Percentiles rank a stretch among this genome's conserved stretches.
Conservation (phyloP, 192 early-diverging fungal genomes). For the Chytriomyces sp. region DNA sequence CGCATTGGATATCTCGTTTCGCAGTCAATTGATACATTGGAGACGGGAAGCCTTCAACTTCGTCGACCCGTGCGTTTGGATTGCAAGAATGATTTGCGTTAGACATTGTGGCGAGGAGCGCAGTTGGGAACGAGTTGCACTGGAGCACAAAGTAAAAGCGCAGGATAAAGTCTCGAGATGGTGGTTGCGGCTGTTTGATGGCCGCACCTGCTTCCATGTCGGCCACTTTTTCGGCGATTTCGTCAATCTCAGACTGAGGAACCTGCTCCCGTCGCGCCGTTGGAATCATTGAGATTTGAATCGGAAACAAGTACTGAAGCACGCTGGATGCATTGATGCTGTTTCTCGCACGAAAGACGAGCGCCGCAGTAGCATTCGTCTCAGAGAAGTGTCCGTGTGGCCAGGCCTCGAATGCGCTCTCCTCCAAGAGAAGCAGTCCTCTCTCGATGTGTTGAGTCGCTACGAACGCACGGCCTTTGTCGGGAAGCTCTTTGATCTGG, state of each 20-base stretch:
- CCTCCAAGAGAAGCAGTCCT: slow-evolving; percentile 15
- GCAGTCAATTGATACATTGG: slow-evolving; percentile 23
- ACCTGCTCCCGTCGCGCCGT: slow-evolving; percentile 20
- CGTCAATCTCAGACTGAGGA: neutral
- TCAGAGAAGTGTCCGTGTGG: neutral
- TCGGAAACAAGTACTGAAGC: slow-evolving; percentile 21
- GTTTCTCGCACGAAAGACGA: slow-evolving; percentile 2
- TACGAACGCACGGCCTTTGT: neutral
- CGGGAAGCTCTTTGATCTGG: too few species aligned
- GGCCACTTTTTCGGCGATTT: neutral
- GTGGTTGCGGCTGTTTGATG: neutral
- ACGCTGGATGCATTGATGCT: neutral
- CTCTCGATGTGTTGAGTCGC: neutral
- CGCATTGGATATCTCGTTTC: slow-evolving; percentile 17
- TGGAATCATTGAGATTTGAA: slow-evolving; percentile 3
- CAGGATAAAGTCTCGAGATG: slow-evolving; percentile 3
- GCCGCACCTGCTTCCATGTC: slow-evolving; percentile 3
- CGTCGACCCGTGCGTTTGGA: slow-evolving; percentile 32
- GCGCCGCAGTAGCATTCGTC: neutral
- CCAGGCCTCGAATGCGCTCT: slow-evolving; percentile 24
- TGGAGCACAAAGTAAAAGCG: slow-evolving; percentile 36
- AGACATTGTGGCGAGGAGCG: slow-evolving; percentile 21
- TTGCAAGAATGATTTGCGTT: slow-evolving; percentile 35
- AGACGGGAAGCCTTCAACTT: neutral
- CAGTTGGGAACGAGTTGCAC: slow-evolving; percentile 43